Evolutionary conservation across 2,329 filamentous ascomycete genomes (phyloP), one percentile per base, ranked within the genome.

Genomic region (Phaeosphaeriaceae sp.): DNA sequence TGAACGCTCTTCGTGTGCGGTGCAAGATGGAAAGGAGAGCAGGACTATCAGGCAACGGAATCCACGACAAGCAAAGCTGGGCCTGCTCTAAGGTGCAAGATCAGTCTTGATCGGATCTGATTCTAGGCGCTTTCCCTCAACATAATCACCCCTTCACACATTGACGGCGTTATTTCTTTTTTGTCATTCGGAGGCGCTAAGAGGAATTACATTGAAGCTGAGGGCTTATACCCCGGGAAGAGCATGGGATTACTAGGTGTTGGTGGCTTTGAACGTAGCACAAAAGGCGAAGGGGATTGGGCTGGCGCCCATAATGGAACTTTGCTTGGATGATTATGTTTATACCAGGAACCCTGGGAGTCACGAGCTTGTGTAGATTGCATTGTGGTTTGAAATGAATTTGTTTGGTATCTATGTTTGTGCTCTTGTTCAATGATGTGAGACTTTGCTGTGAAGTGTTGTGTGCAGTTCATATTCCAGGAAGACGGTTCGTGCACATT

Each of bases 1-100:
- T 58, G 42, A 71, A 71, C 34, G 68, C 70, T 12, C 59, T 67
- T 18, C 58, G 61, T 13, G 20, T 68, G 13, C 58, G 67, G 29
- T 69, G 66, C 54, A 58, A 50, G 29, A 42, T 65, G 26, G 66
- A 69, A 44, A 59, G 44, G 21, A 52, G 54, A 6, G 39, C 59
- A 4, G 58, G 64, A 11, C 29, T 62, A 2, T 62, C 58, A 36
- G 52, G 50, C 28, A 52, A 46, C 32, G 35, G 33, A 6, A 16
- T 17, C n/a, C 16, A 39, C 3, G 52, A 50, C 15, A 54, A 58
- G 48, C 46, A 61, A 44, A 67, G 59, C 16, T 60, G 62, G 52
- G 59, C 64, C 11, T 69, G 66, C 40, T 44, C 47, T 6, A 60
- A 60, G 44, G 41, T 57, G 13, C 41, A 32, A n/a, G 42, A 26